A percentile compares a stretch with the other conserved stretches of the same genome.
Conservation (phyloP, 345 rosid genomes). For the Arabidopsis arenosa region DNA sequence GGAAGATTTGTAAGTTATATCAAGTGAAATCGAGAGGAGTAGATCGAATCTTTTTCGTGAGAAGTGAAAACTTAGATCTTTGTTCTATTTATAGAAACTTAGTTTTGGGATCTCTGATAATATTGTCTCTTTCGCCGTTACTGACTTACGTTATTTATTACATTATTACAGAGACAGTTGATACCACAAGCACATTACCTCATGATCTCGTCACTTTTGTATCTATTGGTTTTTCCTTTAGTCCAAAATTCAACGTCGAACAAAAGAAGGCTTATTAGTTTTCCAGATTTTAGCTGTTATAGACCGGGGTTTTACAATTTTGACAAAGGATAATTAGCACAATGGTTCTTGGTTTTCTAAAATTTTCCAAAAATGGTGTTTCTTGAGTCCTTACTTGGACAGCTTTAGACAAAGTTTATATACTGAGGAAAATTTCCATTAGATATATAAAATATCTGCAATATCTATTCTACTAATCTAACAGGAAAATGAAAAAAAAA, state of each 20-base stretch:
- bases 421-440: too few relatives aligned
- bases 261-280: background rate
- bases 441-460: too few relatives aligned
- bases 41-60: constrained; percentile 62
- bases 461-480: too few relatives aligned
- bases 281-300: too few relatives aligned
- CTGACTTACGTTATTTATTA: constrained; percentile 41
- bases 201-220: constrained; percentile 34
- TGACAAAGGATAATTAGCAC: background rate
- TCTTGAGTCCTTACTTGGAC: background rate
- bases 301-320: background rate
- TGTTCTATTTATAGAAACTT: constrained; percentile 39
- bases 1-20: constrained; percentile 13
- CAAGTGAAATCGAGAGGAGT: constrained; percentile 39
- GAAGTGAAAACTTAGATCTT: constrained; percentile 57
- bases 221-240: background rate
- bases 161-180: constrained; percentile 36
- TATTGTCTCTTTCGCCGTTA: constrained; percentile 41
- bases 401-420: background rate
- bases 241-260: background rate
- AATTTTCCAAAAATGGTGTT: background rate
- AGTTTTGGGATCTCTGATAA: constrained; percentile 40
- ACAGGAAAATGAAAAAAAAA: too few relatives aligned
- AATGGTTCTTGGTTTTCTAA: background rate
- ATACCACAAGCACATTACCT: constrained; percentile 41